These are phyloP conservation scores for Pestalotiopsis sp. DNA, from an alignment of 2,329 filamentous ascomycete genomes.

Conservation along the genomic window DNA sequence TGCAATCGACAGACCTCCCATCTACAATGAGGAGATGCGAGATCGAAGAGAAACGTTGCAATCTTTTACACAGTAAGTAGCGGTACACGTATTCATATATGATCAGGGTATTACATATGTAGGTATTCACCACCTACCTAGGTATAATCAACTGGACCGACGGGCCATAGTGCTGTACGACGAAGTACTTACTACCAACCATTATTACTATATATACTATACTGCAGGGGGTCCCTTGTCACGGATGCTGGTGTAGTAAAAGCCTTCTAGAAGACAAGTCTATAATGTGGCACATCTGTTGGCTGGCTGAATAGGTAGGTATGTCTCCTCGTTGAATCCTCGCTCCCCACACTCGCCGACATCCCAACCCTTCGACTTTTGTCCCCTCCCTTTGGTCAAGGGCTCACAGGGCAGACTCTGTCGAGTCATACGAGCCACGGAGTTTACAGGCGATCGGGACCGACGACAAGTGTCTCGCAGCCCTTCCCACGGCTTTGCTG, in stretches of 20 bases:
- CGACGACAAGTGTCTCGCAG: neutral
- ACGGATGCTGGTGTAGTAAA: neutral
- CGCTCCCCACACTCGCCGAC: neutral
- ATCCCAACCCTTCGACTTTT: neutral
- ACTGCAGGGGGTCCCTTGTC: neutral
- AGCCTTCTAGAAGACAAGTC: neutral
- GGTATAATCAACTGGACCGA: too few relatives aligned
- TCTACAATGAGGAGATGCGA: neutral
- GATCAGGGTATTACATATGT: too few relatives aligned
- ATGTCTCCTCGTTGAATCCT: too few relatives aligned
- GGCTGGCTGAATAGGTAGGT: neutral
- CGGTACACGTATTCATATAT: neutral
- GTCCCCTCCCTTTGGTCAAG: neutral
- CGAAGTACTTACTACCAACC: too few relatives aligned
- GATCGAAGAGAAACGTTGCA: neutral
- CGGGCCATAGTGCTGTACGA: too few relatives aligned
- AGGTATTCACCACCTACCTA: too few relatives aligned
- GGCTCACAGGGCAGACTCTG: neutral
- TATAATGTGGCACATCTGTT: neutral
- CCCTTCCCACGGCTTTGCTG: neutral
- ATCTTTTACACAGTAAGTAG: neutral
- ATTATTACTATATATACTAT: too few relatives aligned
- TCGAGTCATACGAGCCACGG: neutral
- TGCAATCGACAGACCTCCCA: too few relatives aligned
- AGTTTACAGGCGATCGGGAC: neutral